Evolutionary conservation across 108 stramenopile species (phyloP), one percentile per base, ranked within the genome.

Genomic region (Pseudonitzschia delicatissima): DNA sequence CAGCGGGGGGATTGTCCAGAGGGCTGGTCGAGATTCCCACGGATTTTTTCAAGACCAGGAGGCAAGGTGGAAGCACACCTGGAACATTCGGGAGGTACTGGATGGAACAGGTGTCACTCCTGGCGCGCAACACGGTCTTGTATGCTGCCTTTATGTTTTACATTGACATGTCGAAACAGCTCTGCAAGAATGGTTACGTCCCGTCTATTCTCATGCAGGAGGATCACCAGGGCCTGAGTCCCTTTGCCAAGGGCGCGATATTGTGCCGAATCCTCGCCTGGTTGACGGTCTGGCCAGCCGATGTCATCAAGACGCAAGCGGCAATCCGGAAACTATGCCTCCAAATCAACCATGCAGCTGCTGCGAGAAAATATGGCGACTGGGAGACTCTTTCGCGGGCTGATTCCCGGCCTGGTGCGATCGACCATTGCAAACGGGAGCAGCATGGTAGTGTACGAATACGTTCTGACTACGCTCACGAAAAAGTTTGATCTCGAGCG

Each of bases 201-300:
- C 65, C 73, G 13, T 34, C 44, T 3, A 18, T 77, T 27, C 21
- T 76, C 27, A 68, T 57, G 70, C 63, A 28, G 6, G 49, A 61
- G 55, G 53, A 60, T 37, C 8, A 52, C 23, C 59, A 45, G 17
- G 47, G 47, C 40, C 73, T 86, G 29, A 63, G 65, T 2, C 84
- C 92, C 4, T 91, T 91, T 45, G 50, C 79, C 27, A 87, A 81
- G 47, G 92, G 90, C 23, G 92, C 88, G 1, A 76, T 91, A 18
- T n/a, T n/a, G n/a, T 94, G 92, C 64, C 77, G 84, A 8, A 91
- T 87, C 58, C 28, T 90, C 37, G 90, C 90, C 3, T 94, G 92
- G 92, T 29, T 91, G 13, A 91, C 88, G 1, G 49, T 88, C 8
- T 94, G 90, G 90, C 92, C 92, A 4, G 48, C 79, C 9, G 92